Evolutionary conservation across 78 protist genomes (phyloP).

Genomic region (Diacronema lutheri): DNA sequence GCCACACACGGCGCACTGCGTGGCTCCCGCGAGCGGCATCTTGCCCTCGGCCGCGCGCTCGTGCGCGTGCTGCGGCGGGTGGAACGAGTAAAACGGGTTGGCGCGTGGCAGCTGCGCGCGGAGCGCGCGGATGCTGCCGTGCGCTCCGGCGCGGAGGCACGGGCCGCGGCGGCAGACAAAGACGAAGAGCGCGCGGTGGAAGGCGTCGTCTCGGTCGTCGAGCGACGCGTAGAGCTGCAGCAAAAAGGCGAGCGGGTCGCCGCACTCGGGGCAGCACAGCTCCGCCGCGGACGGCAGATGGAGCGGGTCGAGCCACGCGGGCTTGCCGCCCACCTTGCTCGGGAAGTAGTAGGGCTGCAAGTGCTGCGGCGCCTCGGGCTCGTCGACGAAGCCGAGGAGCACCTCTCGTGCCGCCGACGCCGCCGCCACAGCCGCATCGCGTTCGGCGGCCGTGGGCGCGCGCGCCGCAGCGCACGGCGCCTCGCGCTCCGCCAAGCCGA

Average conservation of each 20-base stretch:
- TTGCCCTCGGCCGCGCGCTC: not conserved
- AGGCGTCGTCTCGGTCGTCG: not conserved
- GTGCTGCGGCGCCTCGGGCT: not conserved
- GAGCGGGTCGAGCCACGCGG: constrained; percentile 23
- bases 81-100: not conserved
- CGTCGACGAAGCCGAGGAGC: not conserved
- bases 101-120: constrained; percentile 12
- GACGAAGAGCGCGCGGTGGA: constrained; percentile 1
- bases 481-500: no score
- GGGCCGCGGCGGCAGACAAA: not conserved
- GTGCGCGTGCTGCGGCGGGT: not conserved
- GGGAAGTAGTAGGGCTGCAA: not conserved
- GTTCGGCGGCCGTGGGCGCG: no score
- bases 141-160: no score
- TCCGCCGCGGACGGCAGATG: not conserved
- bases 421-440: no score
- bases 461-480: no score
- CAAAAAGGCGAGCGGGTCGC: not conserved
- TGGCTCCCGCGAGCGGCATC: no score
- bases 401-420: not conserved
- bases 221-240: not conserved
- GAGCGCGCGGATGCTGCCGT: not conserved
- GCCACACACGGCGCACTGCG: no score
- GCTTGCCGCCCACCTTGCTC: not conserved
- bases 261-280: not conserved